Percentiles rank a stretch among this genome's conserved stretches.
Evolutionary conservation across 2,329 filamentous ascomycete genomes (phyloP).

Genomic region (Ilyonectria mors-panacis): DNA sequence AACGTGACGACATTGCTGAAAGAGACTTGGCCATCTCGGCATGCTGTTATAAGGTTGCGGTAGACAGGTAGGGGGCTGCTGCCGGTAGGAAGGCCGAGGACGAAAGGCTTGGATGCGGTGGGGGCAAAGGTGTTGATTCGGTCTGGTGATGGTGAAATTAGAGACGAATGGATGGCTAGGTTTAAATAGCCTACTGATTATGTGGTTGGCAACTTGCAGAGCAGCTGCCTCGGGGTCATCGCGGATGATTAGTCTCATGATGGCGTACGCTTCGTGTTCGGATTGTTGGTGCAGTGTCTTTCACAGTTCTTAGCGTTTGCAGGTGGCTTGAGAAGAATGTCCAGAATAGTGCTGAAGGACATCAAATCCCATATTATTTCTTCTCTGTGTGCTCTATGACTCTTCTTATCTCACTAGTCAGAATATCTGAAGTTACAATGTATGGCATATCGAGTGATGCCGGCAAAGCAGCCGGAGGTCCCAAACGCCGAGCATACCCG

Average conservation of each 20-base stretch:
- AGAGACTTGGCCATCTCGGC: background rate
- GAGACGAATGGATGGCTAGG: background rate
- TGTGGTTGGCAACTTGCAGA: background rate
- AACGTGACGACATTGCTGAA: constrained; percentile 79
- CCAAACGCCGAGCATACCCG: background rate
- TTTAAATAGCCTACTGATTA: background rate
- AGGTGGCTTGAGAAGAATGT: background rate
- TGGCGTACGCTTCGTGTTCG: background rate
- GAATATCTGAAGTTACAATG: background rate
- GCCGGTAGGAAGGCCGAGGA: constrained; percentile 44
- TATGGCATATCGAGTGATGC: background rate
- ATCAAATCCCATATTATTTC: background rate
- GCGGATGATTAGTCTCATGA: background rate
- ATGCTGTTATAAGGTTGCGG: constrained; percentile 53
- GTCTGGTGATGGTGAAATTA: constrained; percentile 54
- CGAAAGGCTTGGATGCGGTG: constrained; percentile 40
- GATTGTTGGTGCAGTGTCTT: background rate
- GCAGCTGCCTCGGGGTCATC: background rate
- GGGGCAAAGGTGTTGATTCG: constrained; percentile 41
- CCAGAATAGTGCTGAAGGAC: background rate
- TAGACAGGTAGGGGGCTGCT: constrained; percentile 42
- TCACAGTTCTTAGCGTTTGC: background rate
- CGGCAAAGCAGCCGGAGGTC: background rate
- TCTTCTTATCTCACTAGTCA: background rate
- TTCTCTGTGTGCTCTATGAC: background rate